phyloP scores from a whole-genome alignment of 768 basidiomycete species.

The Pleurotus sapidus region DNA sequence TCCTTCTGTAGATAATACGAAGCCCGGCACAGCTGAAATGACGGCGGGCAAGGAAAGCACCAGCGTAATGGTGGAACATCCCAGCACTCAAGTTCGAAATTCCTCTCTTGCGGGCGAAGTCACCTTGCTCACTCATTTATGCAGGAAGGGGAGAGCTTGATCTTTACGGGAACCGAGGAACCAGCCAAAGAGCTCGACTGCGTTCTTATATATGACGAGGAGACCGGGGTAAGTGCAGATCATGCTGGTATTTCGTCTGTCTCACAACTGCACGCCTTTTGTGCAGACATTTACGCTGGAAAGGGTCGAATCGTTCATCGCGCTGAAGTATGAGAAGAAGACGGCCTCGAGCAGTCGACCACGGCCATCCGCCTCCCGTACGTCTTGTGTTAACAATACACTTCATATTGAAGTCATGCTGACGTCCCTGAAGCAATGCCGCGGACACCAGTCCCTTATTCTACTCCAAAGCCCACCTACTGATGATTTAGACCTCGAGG shows the following conservation, averaged over 20 bases:
- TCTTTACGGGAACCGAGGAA: constrained; percentile 57
- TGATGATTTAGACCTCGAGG: constrained; percentile 16
- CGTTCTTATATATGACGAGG: constrained; percentile 79
- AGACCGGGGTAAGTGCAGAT: constrained; percentile 48
- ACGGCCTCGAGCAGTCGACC: constrained; percentile 17
- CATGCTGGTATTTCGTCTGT: background rate
- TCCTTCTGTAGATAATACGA: constrained; percentile 61
- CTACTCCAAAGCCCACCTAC: constrained; percentile 19
- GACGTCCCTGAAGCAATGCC: constrained; percentile 18
- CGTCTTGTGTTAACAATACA: constrained; percentile 16
- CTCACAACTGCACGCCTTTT: background rate
- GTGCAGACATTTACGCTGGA: constrained; percentile 67
- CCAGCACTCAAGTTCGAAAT: constrained; percentile 55
- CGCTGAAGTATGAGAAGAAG: constrained; percentile 52
- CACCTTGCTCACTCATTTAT: background rate
- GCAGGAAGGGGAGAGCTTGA: constrained; percentile 50
- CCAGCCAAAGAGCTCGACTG: constrained; percentile 71
- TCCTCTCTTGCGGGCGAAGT: background rate
- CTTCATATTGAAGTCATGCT: constrained; percentile 9
- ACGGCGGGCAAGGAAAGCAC: constrained; percentile 50
- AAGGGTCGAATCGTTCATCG: constrained; percentile 66
- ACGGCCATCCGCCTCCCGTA: constrained; percentile 29
- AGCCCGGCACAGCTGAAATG: constrained; percentile 64
- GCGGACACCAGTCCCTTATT: constrained; percentile 16
- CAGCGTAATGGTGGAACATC: constrained; percentile 60